Percentiles rank a stretch among this genome's conserved stretches.
Conservation (phyloP, 495 filamentous ascomycete species). For the Hyaloscypha finlandica region DNA sequence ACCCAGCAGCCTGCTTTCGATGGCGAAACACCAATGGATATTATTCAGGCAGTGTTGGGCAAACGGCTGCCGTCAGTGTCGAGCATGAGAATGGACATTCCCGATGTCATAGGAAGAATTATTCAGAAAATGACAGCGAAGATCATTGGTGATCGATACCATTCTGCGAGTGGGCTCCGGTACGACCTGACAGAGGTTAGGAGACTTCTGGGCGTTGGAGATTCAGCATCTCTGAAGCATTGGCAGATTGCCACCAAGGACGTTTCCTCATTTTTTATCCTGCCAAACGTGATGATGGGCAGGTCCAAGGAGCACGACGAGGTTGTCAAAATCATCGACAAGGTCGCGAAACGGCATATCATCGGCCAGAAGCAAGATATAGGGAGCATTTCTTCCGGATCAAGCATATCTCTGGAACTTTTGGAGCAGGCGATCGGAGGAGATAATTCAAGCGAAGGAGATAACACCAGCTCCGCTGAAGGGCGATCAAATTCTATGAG, state of each 20-base stretch:
- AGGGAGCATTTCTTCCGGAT: conserved; percentile 51
- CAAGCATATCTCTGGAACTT: conserved; percentile 51
- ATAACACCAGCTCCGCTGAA: conserved; percentile 48
- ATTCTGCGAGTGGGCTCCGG: conserved; percentile 79
- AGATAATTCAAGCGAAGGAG: conserved; percentile 48
- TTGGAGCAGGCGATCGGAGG: conserved; percentile 39
- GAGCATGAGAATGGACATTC: conserved; percentile 72
- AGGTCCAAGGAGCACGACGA: conserved; percentile 68
- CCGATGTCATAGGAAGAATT: conserved; percentile 75
- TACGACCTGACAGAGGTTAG: conserved; percentile 72
- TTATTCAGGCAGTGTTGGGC: conserved; percentile 82
- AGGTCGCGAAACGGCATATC: conserved; percentile 61
- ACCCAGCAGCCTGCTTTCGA: conserved; percentile 76
- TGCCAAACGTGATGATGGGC: conserved; percentile 79
- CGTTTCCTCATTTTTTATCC: conserved; percentile 82
- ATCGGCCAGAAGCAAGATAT: conserved; percentile 46
- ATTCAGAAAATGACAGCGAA: conserved; percentile 91
- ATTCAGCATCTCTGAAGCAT: conserved; percentile 63
- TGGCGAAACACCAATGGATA: conserved; percentile 76
- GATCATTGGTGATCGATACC: conserved; percentile 78
- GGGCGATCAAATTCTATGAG: conserved; percentile 31
- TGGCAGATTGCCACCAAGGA: conserved; percentile 76
- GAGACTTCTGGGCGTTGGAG: conserved; percentile 72
- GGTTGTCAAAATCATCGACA: conserved; percentile 72
- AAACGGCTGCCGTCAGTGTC: conserved; percentile 74